Percentiles rank a stretch among this genome's conserved stretches.
These are phyloP conservation scores for Diversispora eburnea DNA, from an alignment of 192 early-diverging fungal species.

Conservation along the genomic window DNA sequence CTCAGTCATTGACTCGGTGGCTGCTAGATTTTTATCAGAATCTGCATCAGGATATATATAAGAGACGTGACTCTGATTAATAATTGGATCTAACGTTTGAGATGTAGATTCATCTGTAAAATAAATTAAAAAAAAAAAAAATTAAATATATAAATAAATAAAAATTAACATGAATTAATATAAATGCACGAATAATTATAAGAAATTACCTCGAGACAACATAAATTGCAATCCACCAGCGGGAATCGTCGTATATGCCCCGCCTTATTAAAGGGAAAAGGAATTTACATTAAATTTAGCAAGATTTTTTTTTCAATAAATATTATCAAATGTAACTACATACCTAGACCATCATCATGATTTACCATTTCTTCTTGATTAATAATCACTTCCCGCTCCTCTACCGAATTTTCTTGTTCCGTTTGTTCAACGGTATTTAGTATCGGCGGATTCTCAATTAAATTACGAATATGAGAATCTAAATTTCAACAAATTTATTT, in stretches of 20 bases:
- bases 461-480: conserved; percentile 18
- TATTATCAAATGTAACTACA: neutral
- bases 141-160: no score
- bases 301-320: neutral
- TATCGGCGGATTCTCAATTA: conserved; percentile 21
- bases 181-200: neutral
- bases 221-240: conserved; percentile 7
- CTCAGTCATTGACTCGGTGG: neutral
- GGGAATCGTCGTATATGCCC: neutral
- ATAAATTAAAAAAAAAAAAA: no score
- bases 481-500: neutral
- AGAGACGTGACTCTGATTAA: no score
- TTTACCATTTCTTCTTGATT: neutral
- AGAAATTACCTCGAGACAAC: neutral
- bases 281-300: neutral
- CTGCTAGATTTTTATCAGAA: no score
- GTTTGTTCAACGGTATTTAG: neutral
- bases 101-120: no score
- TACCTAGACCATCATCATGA: neutral
- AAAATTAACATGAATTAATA: neutral
- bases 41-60: no score
- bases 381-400: neutral
- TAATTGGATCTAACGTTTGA: no score
- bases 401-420: neutral
- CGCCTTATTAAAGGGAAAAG: neutral